These are phyloP conservation scores for Hypericum androsaemum DNA, from an alignment of 345 rosid genomes.

Conservation along the genomic window DNA sequence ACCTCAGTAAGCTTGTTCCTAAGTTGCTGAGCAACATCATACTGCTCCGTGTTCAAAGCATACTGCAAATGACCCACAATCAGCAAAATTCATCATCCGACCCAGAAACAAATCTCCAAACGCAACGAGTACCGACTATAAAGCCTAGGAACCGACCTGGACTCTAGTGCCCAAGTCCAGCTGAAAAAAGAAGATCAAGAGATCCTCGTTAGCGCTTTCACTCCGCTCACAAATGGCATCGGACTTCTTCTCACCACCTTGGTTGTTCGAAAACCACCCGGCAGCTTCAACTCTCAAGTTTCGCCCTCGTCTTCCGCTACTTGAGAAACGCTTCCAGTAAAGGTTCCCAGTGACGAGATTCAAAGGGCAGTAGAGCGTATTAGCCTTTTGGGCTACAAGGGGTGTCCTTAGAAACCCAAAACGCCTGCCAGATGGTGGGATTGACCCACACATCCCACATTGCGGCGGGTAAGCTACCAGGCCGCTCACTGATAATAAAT, in stretches of 20 bases:
- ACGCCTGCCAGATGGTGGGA: constrained; percentile 26
- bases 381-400: constrained; percentile 14
- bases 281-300: constrained; percentile 59
- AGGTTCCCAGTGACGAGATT: constrained; percentile 26
- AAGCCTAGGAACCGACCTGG: constrained; percentile 74
- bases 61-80: constrained; percentile 46
- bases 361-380: constrained; percentile 26
- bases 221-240: constrained; percentile 66
- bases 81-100: background rate
- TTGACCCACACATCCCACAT: constrained; percentile 32
- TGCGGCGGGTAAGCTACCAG: too few species aligned
- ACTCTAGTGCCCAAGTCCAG: constrained; percentile 81
- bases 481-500: too few species aligned
- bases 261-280: constrained; percentile 49
- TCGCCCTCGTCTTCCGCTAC: constrained; percentile 22
- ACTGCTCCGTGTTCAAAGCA: constrained; percentile 81
- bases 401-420: constrained; percentile 24
- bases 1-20: constrained; percentile 89
- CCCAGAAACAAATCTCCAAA: too few species aligned
- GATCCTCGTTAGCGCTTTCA: constrained; percentile 86
- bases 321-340: constrained; percentile 19
- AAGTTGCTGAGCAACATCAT: constrained; percentile 70
- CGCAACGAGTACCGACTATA: too few species aligned
- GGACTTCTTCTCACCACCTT: constrained; percentile 42
- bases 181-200: constrained; percentile 81